phyloP scores from a whole-genome alignment of 2,329 filamentous ascomycete species.

The Arthrinium phaeospermum region DNA sequence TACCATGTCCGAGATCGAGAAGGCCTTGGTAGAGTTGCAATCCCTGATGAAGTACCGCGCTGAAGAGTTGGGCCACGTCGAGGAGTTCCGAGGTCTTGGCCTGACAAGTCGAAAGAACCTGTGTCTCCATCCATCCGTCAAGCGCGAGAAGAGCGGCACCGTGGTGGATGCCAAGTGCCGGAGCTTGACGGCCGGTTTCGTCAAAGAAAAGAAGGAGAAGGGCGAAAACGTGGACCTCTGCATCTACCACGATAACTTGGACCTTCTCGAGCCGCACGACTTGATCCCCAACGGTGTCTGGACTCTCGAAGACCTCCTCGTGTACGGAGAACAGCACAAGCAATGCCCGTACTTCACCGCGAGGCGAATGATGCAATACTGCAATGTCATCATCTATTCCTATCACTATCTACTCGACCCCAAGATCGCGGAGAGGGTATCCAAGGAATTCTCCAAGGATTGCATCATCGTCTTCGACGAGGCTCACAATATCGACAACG shows the following conservation, averaged over 20 bases:
- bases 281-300: slow-evolving; percentile 94
- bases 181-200: slow-evolving; percentile 93
- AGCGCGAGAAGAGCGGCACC: slow-evolving; percentile 91
- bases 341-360: slow-evolving; percentile 98
- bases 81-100: slow-evolving; percentile 92
- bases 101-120: slow-evolving; percentile 96
- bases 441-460: slow-evolving; percentile 94
- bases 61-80: slow-evolving; percentile 84
- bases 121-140: slow-evolving; percentile 94
- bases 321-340: slow-evolving; percentile 92
- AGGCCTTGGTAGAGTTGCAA: slow-evolving; percentile 90
- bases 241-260: slow-evolving; percentile 97
- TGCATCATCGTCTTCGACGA: slow-evolving; percentile 99
- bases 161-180: slow-evolving; percentile 96
- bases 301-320: slow-evolving; percentile 87
- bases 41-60: slow-evolving; percentile 93
- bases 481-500: slow-evolving; percentile 99
- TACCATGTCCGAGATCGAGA: slow-evolving; percentile 99
- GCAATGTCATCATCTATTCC: slow-evolving; percentile 99
- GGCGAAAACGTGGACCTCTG: slow-evolving; percentile 95
- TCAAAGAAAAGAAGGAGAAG: slow-evolving; percentile 95
- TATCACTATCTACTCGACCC: slow-evolving; percentile 98
- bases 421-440: slow-evolving; percentile 95
- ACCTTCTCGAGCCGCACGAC: slow-evolving; percentile 92
- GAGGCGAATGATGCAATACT: slow-evolving; percentile 98